Conservation (phyloP, 2,329 filamentous ascomycete species). For the Cytospora paraplurivora region DNA sequence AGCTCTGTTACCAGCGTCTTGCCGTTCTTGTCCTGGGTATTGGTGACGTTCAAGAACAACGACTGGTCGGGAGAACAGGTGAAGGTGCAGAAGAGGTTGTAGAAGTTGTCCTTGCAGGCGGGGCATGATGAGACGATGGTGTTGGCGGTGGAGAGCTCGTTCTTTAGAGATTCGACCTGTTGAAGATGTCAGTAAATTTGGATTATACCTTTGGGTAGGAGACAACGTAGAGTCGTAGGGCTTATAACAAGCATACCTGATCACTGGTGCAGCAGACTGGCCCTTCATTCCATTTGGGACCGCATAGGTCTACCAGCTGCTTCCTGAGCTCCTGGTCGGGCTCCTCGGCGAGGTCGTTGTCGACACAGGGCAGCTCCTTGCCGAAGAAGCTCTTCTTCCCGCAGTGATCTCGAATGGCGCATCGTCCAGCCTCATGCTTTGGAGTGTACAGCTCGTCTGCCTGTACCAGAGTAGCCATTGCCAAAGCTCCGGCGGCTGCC, state of each 20-base stretch:
- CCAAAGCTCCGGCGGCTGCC: slow-evolving; percentile 38
- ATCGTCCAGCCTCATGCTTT: slow-evolving; percentile 83
- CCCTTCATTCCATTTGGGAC: slow-evolving; percentile 79
- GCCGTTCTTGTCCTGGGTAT: slow-evolving; percentile 62
- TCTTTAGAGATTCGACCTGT: slow-evolving; percentile 76
- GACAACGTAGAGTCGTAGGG: neutral
- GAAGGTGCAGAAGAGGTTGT: slow-evolving; percentile 96
- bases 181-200: neutral
- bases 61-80: slow-evolving; percentile 98
- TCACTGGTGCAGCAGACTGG: slow-evolving; percentile 82
- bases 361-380: slow-evolving; percentile 85
- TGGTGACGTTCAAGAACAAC: slow-evolving; percentile 89
- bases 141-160: slow-evolving; percentile 83
- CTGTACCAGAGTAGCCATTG: slow-evolving; percentile 38
- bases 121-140: slow-evolving; percentile 91
- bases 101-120: slow-evolving; percentile 98
- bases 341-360: slow-evolving; percentile 79
- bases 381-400: slow-evolving; percentile 90
- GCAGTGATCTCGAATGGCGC: slow-evolving; percentile 88
- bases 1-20: slow-evolving; percentile 79
- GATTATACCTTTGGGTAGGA: neutral
- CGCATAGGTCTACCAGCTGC: slow-evolving; percentile 83
- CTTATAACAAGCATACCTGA: slow-evolving; percentile 58
- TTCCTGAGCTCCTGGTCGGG: slow-evolving; percentile 72
- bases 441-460: slow-evolving; percentile 45